Percentiles rank a stretch among this genome's conserved stretches.
phyloP scores from a whole-genome alignment of 352 stramenopile species.

The Phytophthora multivora region DNA sequence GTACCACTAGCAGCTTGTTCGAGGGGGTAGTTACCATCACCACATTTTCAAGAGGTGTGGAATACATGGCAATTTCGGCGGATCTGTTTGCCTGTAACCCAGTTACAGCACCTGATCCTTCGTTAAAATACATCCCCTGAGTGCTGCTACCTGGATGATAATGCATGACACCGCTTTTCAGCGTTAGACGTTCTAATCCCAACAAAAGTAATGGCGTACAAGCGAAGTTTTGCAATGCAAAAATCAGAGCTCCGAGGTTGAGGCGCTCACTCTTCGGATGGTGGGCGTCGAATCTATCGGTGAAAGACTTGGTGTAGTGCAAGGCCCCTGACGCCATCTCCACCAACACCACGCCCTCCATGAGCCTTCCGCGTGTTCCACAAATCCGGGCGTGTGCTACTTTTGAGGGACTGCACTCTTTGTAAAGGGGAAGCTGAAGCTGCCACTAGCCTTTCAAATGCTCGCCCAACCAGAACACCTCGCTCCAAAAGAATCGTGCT shows the following conservation, averaged over 20 bases:
- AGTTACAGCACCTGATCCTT: background rate
- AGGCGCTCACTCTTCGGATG: constrained; percentile 61
- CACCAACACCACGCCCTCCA: constrained; percentile 66
- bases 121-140: constrained; percentile 5
- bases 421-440: background rate
- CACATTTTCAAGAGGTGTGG: constrained; percentile 53
- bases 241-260: constrained; percentile 66
- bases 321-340: constrained; percentile 53
- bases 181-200: background rate
- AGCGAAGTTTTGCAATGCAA: constrained; percentile 69
- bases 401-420: too few species aligned
- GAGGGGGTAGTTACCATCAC: constrained; percentile 45
- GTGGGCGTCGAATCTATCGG: constrained; percentile 44
- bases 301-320: constrained; percentile 59
- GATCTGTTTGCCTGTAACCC: background rate
- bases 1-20: constrained; percentile 43
- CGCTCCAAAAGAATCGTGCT: background rate
- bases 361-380: constrained; percentile 8
- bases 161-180: background rate
- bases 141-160: constrained; percentile 30
- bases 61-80: constrained; percentile 41
- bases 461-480: background rate
- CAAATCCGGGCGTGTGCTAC: too few species aligned
- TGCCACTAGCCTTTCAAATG: constrained; percentile 8
- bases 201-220: constrained; percentile 15